Evolutionary conservation across 1,284 basidiomycete genomes (phyloP), one percentile per base, ranked within the genome.

Genomic region (Lignosus rhinocerotis): DNA sequence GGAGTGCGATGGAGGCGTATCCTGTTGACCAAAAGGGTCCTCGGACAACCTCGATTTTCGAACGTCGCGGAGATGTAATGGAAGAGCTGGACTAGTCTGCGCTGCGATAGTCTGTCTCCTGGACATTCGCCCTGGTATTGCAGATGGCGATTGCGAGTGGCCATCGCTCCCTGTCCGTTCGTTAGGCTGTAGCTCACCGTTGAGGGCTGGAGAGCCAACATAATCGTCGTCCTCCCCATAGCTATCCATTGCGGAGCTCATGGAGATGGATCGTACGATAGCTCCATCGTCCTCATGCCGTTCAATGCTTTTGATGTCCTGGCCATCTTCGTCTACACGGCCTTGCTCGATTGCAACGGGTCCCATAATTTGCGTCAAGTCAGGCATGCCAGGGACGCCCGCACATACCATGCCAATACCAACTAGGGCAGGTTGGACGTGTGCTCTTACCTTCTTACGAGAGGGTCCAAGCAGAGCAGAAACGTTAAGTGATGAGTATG

Each of bases 291-390:
- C 80, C 32, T 78, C 77, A 9, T 72, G 72, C 14, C 73, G 68
- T 63, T 84, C 79, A 19, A 85, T 70, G 59, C 82, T 84, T 67
- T 77, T 79, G 25, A 79, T 69, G 54, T 78, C 77, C 53, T 73
- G 72, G 5, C 74, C 77, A 19, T 81, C 80, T 47, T 86, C 84
- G 63, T 87, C 83, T 62, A 80, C 75, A 61, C 94, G 81, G 3
- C 92, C 93, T 73, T 99, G 96, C 64, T 94, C 93, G 51, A 99
- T 79, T 0, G 94, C 93, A 51, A 97, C 88, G 63, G 89, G 79
- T 4, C 95, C 96, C 67, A 89, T 85, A 25, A 89, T 76, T 9
- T 82, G 76, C 0, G 88, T 86, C 31, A 98, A 76, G 11, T 74
- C 70, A 0, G 94, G 95, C 82, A 96, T 83, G 4, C 80, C 94